A percentile compares a stretch with the other conserved stretches of the same genome.
Evolutionary conservation across 1,284 basidiomycete species (phyloP).

Genomic region (Ceratobasidium sp.): DNA sequence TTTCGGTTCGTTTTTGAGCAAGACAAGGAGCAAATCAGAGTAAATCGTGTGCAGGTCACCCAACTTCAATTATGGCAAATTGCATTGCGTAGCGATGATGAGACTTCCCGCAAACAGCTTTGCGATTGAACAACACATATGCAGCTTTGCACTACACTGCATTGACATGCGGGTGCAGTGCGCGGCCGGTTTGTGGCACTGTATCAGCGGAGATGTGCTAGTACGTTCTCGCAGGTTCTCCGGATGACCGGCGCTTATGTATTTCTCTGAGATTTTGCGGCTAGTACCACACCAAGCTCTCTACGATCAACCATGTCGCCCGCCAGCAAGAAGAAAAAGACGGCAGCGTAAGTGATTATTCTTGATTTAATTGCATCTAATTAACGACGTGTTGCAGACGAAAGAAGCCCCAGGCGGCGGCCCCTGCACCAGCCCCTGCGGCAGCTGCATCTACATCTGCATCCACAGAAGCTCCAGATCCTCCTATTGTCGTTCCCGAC

Average conservation of each 20-base stretch:
- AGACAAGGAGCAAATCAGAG: too few species aligned
- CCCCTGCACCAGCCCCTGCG: neutral
- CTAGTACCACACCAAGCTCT: neutral
- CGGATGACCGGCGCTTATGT: constrained; percentile 22
- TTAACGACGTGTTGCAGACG: constrained; percentile 17
- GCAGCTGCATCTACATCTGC: constrained; percentile 8
- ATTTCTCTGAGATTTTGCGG: constrained; percentile 5
- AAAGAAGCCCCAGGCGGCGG: constrained; percentile 21
- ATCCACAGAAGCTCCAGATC: neutral
- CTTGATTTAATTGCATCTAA: neutral
- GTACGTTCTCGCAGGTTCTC: constrained; percentile 31
- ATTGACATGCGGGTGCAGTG: too few species aligned
- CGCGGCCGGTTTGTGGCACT: neutral
- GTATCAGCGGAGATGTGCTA: neutral
- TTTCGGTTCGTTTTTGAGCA: too few species aligned
- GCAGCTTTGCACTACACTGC: too few species aligned
- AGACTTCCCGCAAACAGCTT: too few species aligned
- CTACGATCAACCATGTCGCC: constrained; percentile 11
- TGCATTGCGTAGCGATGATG: too few species aligned
- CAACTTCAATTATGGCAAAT: too few species aligned
- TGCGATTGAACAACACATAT: too few species aligned
- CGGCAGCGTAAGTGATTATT: constrained; percentile 9
- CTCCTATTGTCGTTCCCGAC: constrained; percentile 34
- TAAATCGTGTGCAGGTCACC: too few species aligned
- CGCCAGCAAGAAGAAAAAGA: constrained; percentile 42